Base-by-base conservation (phyloP, 148 eudicot genomes). In the Vaccinium darrowii region DNA sequence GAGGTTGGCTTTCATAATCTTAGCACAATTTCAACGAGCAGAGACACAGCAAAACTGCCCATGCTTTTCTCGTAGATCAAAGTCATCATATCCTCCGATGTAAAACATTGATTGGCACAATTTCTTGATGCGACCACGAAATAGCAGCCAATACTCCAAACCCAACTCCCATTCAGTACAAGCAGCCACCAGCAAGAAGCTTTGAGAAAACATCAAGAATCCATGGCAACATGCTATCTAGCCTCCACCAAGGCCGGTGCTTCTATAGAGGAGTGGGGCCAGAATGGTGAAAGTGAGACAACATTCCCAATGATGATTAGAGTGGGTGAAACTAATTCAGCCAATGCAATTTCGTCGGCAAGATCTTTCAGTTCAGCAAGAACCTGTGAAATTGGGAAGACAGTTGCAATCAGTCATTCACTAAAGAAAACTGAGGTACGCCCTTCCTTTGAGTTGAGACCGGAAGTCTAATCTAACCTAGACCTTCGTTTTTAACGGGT, bases 281-380 rank as follows among this genome's bases (percentile, higher is more conserved):
- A 97, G 58, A 94, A 84, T 76, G 98, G 97, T 51, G 99, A 97
- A 56, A 97, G 98, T 52, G 98, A 88, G 71, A 97, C 98, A 54
- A 95, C 99, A 84, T 91, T 97, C 80, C 99, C 99, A n/a, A 97
- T 95, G 78, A 97, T 88, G 88, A 97, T 92, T 7, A 97, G 89
- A 7, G 99, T 93, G 19, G 99, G 99, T 11, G 99, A 97, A 12
- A 91, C 89, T 71, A 97, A 91, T 81, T 92, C 86, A 43, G 90
- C 90, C 51, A 83, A 78, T 65, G 85, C 78, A 39, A 95, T 97
- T 87, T 89, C 85, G 47, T 88, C 90, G 50, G 99, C 94, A 57
- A 97, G 94, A 88, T 95, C 92, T 84, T 92, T 87, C 79, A 97
- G 86, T 87, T 94, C 89, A 71, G 99, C 91, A 87, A 94, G 93